Percentiles rank a stretch among this genome's conserved stretches.
Conservation (phyloP, 2,329 filamentous ascomycete genomes). For the Fusarium lateritium region DNA sequence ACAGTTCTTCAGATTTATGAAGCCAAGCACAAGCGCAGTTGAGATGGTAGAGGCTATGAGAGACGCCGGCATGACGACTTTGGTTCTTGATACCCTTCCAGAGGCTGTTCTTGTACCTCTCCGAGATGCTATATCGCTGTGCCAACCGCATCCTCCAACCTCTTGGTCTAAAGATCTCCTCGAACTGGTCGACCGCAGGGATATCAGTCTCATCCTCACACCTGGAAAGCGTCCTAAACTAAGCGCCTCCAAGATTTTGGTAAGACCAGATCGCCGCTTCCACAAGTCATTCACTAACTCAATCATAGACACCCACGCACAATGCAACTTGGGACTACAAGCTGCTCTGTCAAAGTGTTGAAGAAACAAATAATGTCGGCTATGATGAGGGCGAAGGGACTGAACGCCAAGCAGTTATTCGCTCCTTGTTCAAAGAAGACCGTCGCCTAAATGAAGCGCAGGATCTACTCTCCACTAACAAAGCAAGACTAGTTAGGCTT, state of each 20-base stretch:
- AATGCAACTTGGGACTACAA: slow-evolving; percentile 81
- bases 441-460: slow-evolving; percentile 89
- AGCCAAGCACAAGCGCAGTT: slow-evolving; percentile 65
- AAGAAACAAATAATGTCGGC: slow-evolving; percentile 71
- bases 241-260: slow-evolving; percentile 58
- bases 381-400: slow-evolving; percentile 86
- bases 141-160: slow-evolving; percentile 84
- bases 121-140: slow-evolving; percentile 86
- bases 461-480: slow-evolving; percentile 86
- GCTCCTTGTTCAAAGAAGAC: slow-evolving; percentile 91
- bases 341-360: slow-evolving; percentile 78
- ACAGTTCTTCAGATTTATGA: slow-evolving; percentile 74
- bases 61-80: slow-evolving; percentile 75
- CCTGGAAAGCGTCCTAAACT: slow-evolving; percentile 53
- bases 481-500: slow-evolving; percentile 83
- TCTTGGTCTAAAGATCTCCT: slow-evolving; percentile 82
- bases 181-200: slow-evolving; percentile 83
- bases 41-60: slow-evolving; percentile 83
- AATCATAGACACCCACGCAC: slow-evolving; percentile 71
- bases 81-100: slow-evolving; percentile 85
- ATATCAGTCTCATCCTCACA: slow-evolving; percentile 78
- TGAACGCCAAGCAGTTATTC: slow-evolving; percentile 86
- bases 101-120: slow-evolving; percentile 86
- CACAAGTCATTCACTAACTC: slow-evolving; percentile 45
- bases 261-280: slow-evolving; percentile 49